These are phyloP conservation scores for Drosera capensis DNA, from an alignment of 148 eudicot genomes.

Conservation along the genomic window DNA sequence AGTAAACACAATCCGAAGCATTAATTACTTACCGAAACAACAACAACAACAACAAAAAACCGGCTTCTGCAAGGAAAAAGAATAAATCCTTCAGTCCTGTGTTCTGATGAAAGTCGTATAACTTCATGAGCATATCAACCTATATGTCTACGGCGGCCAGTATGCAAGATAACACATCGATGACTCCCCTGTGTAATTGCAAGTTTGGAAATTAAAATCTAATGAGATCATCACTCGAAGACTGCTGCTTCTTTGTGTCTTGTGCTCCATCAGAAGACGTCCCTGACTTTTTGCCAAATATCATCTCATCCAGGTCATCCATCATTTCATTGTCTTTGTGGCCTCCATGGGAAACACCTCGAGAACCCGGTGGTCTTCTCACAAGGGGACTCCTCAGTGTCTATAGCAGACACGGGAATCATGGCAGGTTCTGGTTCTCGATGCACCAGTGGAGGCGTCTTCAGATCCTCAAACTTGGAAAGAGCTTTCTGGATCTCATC, in stretches of 20 bases:
- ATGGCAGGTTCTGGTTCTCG: slow-evolving; percentile 70
- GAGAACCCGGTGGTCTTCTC: slow-evolving; percentile 39
- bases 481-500: slow-evolving; percentile 82
- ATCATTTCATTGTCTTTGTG: slow-evolving; percentile 60
- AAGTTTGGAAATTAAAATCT: slow-evolving; percentile 17
- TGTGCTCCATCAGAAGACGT: slow-evolving; percentile 34
- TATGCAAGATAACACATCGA: not conserved
- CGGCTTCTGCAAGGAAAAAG: no score
- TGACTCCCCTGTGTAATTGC: not conserved
- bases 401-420: slow-evolving; percentile 85
- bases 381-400: slow-evolving; percentile 76
- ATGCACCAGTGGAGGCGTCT: slow-evolving; percentile 26
- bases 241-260: slow-evolving; percentile 33
- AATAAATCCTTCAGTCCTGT: no score
- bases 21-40: no score
- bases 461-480: slow-evolving; percentile 69
- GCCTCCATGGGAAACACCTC: slow-evolving; percentile 30
- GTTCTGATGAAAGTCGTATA: no score
- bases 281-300: slow-evolving; percentile 62
- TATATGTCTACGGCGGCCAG: not conserved
- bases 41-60: no score
- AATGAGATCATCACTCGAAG: slow-evolving; percentile 75
- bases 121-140: not conserved
- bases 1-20: no score
- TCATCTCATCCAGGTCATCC: slow-evolving; percentile 98